Evolutionary conservation across 1,284 basidiomycete genomes (phyloP), one percentile per base, ranked within the genome.

Genomic region (Melampsora americana): DNA sequence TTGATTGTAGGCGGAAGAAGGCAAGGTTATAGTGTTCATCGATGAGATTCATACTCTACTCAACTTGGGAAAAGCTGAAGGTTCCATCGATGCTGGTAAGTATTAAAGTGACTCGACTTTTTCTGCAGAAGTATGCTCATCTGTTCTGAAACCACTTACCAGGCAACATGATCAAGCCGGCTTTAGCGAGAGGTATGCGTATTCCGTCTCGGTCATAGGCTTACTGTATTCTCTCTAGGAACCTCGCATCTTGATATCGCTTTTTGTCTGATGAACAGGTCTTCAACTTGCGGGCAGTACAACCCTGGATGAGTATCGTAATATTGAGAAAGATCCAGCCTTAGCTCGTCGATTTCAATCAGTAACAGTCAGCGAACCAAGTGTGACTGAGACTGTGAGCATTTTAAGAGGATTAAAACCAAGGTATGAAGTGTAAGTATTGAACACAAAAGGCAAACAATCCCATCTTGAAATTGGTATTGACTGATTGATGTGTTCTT

Each of bases 241-340:
- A 28, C n/a, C n/a, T n/a, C n/a, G 46, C 2, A 60, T 61, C 18
- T 44, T 60, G 76, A 83, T 83, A 81, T 82, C 83, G 79, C 90
- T 92, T 0, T 86, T 95, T 4, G 92, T 92, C 1, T 53, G 18
- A 18, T 14, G 35, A 35, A 86, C 92, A 56, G 93, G 93, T 2
- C 84, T 95, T 3, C 90, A 92, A 80, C 87, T 94, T 1, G 90
- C 94, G 6, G 92, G 92, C 39, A 92, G 92, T 0, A 94, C 92
- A 0, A 94, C 92, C 4, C 88, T 90, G 90, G 82, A 75, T 67
- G 93, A 96, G 81, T 96, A 94, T 82, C 86, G 92, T 44, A 92
- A 93, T 83, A 95, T 96, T 61, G 92, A 90, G 68, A 95, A 95
- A 83, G 94, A 96, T 80, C 90, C 92, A 0, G 93, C 93, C 0